These are phyloP conservation scores for Fusarium pininemorale DNA, from an alignment of 2,329 filamentous ascomycete genomes.

Conservation along the genomic window DNA sequence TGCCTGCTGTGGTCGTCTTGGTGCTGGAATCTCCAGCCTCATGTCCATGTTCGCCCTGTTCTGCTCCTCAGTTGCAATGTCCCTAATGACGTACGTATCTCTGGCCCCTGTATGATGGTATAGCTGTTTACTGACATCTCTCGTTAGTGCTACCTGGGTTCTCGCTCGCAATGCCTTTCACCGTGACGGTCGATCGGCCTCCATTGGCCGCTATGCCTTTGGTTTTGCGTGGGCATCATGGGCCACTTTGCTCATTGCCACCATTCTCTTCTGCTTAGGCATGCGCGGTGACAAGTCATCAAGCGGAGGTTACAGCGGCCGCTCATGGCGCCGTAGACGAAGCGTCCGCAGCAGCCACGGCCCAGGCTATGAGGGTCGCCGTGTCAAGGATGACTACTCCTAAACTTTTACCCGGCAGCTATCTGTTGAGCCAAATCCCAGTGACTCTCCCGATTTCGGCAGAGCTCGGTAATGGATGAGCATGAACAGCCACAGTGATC, in stretches of 20 bases:
- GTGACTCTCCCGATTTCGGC: not conserved
- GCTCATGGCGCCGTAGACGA: conserved; percentile 46
- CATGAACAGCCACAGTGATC: not conserved
- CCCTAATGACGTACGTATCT: conserved; percentile 76
- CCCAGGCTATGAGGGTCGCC: conserved; percentile 54
- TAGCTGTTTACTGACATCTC: conserved; percentile 9
- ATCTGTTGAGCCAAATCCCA: not conserved
- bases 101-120: not conserved
- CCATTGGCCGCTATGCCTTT: conserved; percentile 74
- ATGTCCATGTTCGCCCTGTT: conserved; percentile 69
- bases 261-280: conserved; percentile 73
- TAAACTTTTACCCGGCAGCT: conserved; percentile 46
- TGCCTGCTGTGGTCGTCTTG: conserved; percentile 76
- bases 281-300: conserved; percentile 59
- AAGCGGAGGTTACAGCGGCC: conserved; percentile 42
- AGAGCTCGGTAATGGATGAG: not conserved
- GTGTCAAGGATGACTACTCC: conserved; percentile 77
- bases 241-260: conserved; percentile 71
- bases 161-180: conserved; percentile 74
- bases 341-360: conserved; percentile 51
- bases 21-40: conserved; percentile 71
- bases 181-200: conserved; percentile 62
- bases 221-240: conserved; percentile 81
- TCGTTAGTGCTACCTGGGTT: conserved; percentile 66
- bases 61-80: conserved; percentile 72